A percentile compares a stretch with the other conserved stretches of the same genome.
phyloP scores from a whole-genome alignment of 257 asterid genomes.

The Salvia rosmarinus region DNA sequence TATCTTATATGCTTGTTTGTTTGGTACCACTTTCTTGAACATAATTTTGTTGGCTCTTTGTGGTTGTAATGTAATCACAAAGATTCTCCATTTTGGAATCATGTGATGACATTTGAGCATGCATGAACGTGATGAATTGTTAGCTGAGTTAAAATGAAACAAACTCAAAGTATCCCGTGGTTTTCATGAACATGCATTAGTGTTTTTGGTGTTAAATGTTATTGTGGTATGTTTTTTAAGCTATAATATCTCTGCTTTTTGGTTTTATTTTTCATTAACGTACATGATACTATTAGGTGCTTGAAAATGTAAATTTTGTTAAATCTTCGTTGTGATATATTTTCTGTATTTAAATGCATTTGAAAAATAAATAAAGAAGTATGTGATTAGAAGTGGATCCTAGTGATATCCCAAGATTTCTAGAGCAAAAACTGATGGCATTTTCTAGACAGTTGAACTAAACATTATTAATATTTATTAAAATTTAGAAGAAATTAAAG shows the following conservation, averaged over 20 bases:
- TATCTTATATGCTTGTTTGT: no score
- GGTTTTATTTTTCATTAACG: no score
- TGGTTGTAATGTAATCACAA: not conserved
- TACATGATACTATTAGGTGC: no score
- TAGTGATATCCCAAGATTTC: not conserved
- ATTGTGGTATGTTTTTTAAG: no score
- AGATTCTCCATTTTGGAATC: not conserved
- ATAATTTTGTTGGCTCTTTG: not conserved
- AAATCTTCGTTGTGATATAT: not conserved
- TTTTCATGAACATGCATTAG: not conserved
- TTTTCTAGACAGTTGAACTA: not conserved
- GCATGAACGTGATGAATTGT: slow-evolving; percentile 36
- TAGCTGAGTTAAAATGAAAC: slow-evolving; percentile 33
- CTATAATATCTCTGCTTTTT: no score
- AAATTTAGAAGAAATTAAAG: not conserved
- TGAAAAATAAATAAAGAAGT: no score
- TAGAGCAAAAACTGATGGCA: not conserved
- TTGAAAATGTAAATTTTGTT: no score
- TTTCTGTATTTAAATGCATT: not conserved
- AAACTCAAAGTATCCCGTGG: not conserved
- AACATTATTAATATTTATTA: no score
- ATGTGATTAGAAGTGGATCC: not conserved
- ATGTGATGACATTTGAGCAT: slow-evolving; percentile 2
- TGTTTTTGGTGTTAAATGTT: no score
- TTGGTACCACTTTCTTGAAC: not conserved